These are phyloP conservation scores for Cercospora zeae-maydis DNA, from an alignment of 2,329 filamentous ascomycete species.

Conservation along the genomic window DNA sequence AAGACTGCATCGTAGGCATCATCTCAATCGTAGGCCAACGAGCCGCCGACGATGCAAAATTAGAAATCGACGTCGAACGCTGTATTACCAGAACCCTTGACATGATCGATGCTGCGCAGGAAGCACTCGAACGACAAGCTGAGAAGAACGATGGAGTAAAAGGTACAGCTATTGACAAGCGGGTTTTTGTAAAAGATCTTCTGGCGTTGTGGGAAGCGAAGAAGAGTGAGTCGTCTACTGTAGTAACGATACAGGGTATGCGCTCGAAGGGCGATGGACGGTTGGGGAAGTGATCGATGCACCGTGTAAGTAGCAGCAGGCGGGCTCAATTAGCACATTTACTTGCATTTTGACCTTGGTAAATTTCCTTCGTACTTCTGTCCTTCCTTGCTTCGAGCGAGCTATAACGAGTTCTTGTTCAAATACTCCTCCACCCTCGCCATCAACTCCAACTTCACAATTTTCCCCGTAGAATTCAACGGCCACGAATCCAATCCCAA, in stretches of 20 bases:
- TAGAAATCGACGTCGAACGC: not conserved
- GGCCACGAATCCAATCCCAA: constrained; percentile 24
- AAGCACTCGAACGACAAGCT: not conserved
- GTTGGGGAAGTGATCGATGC: too few relatives aligned
- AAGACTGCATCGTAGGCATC: not conserved
- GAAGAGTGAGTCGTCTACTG: not conserved
- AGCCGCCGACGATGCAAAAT: not conserved
- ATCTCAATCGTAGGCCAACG: not conserved
- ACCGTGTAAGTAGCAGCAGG: too few relatives aligned
- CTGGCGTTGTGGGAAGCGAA: not conserved
- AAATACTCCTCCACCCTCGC: not conserved
- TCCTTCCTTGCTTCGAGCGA: not conserved
- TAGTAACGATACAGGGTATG: not conserved
- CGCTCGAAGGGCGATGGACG: not conserved
- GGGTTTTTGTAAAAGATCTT: not conserved
- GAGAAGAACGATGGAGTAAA: not conserved
- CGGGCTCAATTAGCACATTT: too few relatives aligned
- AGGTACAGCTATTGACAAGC: not conserved
- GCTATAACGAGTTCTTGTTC: not conserved
- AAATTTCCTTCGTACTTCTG: not conserved
- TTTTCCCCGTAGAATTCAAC: constrained; percentile 29
- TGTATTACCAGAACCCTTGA: not conserved
- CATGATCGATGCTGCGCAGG: not conserved
- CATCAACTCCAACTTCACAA: constrained; percentile 26
- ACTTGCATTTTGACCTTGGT: not conserved